These are phyloP conservation scores for Penicillium vulpinum DNA, from an alignment of 2,329 filamentous ascomycete species.

Conservation along the genomic window DNA sequence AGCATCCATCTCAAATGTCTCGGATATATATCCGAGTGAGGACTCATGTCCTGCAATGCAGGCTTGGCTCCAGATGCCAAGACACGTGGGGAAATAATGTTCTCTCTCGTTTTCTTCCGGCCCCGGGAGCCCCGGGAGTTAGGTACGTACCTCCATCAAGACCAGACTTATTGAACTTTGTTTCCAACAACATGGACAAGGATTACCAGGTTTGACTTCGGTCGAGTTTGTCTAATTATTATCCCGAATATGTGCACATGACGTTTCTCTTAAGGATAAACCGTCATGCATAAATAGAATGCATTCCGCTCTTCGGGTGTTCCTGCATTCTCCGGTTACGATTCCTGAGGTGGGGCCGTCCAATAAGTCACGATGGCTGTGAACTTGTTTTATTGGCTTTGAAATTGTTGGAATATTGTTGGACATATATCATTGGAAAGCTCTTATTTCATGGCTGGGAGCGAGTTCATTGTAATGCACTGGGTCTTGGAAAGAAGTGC, in stretches of 20 bases:
- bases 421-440: neutral
- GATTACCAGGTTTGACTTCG: neutral
- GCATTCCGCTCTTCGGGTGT: constrained; percentile 7
- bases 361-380: constrained; percentile 6
- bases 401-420: neutral
- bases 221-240: neutral
- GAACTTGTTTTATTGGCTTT: neutral
- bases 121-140: neutral
- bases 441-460: neutral
- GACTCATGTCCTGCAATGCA: neutral
- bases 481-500: neutral
- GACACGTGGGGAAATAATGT: neutral
- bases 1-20: neutral
- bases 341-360: constrained; percentile 10
- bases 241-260: neutral
- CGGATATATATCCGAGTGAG: neutral
- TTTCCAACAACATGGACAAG: neutral
- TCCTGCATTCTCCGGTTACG: constrained; percentile 19
- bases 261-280: neutral
- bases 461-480: neutral
- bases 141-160: neutral
- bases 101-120: neutral
- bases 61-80: neutral
- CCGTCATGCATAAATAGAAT: neutral
- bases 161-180: neutral